phyloP scores from a whole-genome alignment of 225 moss, liverwort and hornwort species.

The Asterella californica region DNA sequence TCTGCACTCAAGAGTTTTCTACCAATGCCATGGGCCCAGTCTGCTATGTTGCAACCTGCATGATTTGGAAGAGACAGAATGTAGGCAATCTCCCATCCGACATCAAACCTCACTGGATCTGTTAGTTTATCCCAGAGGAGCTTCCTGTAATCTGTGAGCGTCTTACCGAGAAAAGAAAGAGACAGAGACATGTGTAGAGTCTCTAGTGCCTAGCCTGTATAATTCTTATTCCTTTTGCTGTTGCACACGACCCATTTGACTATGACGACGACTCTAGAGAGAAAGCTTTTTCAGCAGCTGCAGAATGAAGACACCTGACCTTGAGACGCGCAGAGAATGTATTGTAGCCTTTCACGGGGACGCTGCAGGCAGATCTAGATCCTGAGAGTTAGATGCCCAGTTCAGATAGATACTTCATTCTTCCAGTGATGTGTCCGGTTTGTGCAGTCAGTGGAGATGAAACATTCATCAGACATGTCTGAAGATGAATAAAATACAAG shows the following conservation, averaged over 20 bases:
- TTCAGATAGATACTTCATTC: background rate
- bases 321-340: background rate
- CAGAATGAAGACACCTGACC: background rate
- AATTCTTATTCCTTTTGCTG: background rate
- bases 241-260: background rate
- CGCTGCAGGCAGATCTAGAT: background rate
- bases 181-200: background rate
- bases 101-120: too few species aligned
- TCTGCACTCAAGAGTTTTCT: background rate
- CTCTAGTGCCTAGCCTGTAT: background rate
- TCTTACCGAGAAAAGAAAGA: background rate
- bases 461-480: conserved; percentile 3
- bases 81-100: too few species aligned
- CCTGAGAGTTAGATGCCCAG: background rate
- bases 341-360: background rate
- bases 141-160: background rate
- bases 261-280: background rate
- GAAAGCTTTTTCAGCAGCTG: background rate
- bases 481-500: background rate
- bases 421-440: background rate
- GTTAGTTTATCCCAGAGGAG: background rate
- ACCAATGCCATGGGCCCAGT: too few species aligned
- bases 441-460: background rate
- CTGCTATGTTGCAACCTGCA: too few species aligned
- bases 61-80: too few species aligned